These are phyloP conservation scores for Flaveria bidentis DNA, from an alignment of 129 eudicot species.

Conservation along the genomic window DNA sequence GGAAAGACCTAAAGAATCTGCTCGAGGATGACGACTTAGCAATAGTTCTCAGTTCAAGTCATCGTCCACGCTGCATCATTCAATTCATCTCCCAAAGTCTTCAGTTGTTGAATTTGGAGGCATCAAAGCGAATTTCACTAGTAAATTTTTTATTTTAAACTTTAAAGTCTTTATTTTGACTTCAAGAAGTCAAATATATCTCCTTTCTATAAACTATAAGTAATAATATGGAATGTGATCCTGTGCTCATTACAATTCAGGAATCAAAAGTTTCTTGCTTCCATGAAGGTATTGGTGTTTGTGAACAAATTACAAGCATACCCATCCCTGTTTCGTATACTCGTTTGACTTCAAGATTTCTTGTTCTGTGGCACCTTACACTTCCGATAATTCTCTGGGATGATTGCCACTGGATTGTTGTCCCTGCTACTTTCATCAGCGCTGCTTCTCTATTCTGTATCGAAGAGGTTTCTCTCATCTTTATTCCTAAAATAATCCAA, in stretches of 20 bases:
- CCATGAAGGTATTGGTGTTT: constrained; percentile 90
- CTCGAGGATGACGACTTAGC: constrained; percentile 80
- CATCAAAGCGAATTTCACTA: constrained; percentile 54
- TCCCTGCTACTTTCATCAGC: constrained; percentile 95
- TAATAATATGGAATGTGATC: background rate
- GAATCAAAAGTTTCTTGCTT: constrained; percentile 86
- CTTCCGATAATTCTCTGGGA: constrained; percentile 98
- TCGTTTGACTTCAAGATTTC: constrained; percentile 91
- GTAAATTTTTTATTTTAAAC: constrained; percentile 38
- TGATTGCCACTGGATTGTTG: constrained; percentile 99
- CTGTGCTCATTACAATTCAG: constrained; percentile 44
- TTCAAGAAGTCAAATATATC: background rate
- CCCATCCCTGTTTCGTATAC: constrained; percentile 97
- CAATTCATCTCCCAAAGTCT: constrained; percentile 89
- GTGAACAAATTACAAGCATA: constrained; percentile 78
- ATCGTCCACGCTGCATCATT: constrained; percentile 89
- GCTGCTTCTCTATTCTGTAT: constrained; percentile 98
- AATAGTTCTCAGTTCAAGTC: constrained; percentile 69
- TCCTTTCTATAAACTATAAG: background rate
- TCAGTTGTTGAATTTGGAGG: constrained; percentile 64
- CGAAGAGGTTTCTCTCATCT: constrained; percentile 70
- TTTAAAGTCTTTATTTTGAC: constrained; percentile 15
- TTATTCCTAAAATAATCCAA: background rate
- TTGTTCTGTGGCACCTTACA: constrained; percentile 97
- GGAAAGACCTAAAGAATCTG: constrained; percentile 56